Evolutionary conservation across 768 basidiomycete species (phyloP).

Genomic region (Imleria badia): DNA sequence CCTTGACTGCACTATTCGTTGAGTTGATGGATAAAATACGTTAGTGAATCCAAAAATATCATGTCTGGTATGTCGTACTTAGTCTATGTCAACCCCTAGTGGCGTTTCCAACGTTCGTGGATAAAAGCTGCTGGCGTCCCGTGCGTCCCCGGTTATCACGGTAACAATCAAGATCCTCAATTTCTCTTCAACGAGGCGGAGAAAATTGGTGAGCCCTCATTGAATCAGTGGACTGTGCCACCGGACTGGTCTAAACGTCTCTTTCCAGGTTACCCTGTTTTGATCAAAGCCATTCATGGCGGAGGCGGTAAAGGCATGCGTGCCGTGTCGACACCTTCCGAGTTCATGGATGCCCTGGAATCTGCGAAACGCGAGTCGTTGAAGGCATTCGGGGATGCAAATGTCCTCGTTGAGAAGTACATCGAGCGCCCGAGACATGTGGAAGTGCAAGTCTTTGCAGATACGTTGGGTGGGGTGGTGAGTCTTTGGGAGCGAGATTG

Average conservation of each 20-base stretch:
- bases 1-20: background rate
- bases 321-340: conserved; percentile 61
- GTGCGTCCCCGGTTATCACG: conserved; percentile 94
- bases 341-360: conserved; percentile 76
- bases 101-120: conserved; percentile 8
- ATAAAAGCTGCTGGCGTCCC: conserved; percentile 79
- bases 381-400: conserved; percentile 86
- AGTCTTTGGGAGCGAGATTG: conserved; percentile 96
- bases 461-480: conserved; percentile 74
- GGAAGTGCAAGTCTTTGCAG: conserved; percentile 94
- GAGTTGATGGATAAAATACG: background rate
- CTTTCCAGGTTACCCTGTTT: conserved; percentile 72
- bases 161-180: conserved; percentile 72
- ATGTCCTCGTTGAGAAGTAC: conserved; percentile 87
- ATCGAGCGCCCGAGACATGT: conserved; percentile 86
- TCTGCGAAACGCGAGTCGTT: conserved; percentile 88
- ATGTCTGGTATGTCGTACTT: conserved; percentile 62
- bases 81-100: background rate
- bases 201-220: conserved; percentile 54
- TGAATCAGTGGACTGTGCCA: background rate
- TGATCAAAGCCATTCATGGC: conserved; percentile 96
- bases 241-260: background rate
- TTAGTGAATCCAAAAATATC: conserved; percentile 93
- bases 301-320: conserved; percentile 98
- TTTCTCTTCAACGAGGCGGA: conserved; percentile 68